Conservation (phyloP, 169 alveolate species). For the Plasmodium falciparum region DNA sequence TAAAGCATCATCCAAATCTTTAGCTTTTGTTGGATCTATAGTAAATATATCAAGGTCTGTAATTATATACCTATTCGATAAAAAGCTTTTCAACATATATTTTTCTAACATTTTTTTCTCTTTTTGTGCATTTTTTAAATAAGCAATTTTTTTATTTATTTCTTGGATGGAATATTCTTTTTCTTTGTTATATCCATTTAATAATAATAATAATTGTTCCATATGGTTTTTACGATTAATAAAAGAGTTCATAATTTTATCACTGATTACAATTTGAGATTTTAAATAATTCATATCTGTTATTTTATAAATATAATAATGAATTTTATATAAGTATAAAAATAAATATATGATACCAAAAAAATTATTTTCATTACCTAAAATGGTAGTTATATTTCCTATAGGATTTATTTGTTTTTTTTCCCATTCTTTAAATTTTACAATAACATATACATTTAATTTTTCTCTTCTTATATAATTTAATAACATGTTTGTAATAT, state of each 20-base stretch:
- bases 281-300: conserved; percentile 41
- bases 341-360: conserved; percentile 65
- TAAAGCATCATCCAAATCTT: conserved; percentile 98
- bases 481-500: conserved; percentile 14
- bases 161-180: background rate
- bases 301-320: conserved; percentile 40
- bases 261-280: conserved; percentile 9
- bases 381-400: conserved; percentile 61
- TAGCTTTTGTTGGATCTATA: conserved; percentile 98
- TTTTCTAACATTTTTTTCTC: conserved; percentile 22
- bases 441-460: conserved; percentile 44
- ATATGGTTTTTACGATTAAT: background rate
- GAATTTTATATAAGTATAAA: conserved; percentile 51
- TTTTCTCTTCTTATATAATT: conserved; percentile 44
- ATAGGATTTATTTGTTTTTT: conserved; percentile 51
- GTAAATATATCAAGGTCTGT: conserved; percentile 83
- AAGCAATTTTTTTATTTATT: conserved; percentile 33
- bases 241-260: conserved; percentile 23
- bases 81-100: conserved; percentile 54
- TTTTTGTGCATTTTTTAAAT: conserved; percentile 15
- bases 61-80: conserved; percentile 45
- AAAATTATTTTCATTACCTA: conserved; percentile 68
- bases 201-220: background rate
- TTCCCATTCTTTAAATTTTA: conserved; percentile 65
- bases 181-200: background rate